Base-by-base conservation (phyloP, 2,329 filamentous ascomycete genomes). In the Hirsutella thompsonii region DNA sequence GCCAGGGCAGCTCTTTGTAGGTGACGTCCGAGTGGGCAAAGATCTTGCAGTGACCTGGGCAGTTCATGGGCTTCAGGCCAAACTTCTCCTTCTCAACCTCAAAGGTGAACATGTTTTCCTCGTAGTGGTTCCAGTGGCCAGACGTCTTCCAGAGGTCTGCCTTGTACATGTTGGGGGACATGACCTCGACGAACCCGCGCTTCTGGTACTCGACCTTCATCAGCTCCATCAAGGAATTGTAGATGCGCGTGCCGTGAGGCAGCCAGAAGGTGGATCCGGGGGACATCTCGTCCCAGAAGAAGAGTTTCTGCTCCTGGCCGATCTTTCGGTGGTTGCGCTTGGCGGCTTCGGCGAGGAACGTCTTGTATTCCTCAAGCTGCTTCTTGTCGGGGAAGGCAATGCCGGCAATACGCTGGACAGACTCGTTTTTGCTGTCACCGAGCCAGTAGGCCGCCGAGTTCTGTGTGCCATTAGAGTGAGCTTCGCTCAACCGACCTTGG, bases 321-420 rank as follows among this genome's bases (percentile, higher is more conserved):
- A 98, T 89, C 66, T 85, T 87, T 49, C 90, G 75, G 59, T 98
- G 92, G 56, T 96, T 92, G 48, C 92, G 82, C 72, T 94, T 94
- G 46, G 92, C 90, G n/a, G 92, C 92, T 66, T 98, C 92, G 55
- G 94, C 90, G 23, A 98, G 74, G 66, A 94, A 93, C 56, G 90
- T 88, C 66, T 94, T 81, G 68, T 96, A 88, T 55, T 93, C 88
- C 37, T 84, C 79, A 67, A 98, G 85, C 54, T 79, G 76, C 67
- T 94, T 94, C 76, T 98, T 96, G 64, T 94, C 88, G 3, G 90
- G 90, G 62, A 78, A 98, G 5, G 88, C 93, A 43, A 98, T 83
- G 63, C 92, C 92, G 54, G 95, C 94, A 53, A 98, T 93, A 56
- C 92, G 82, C 66, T 98, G 92, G 36, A 98, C 74, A 21, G 89